phyloP scores from a whole-genome alignment of 495 filamentous ascomycete genomes.

The Neurospora sp. region DNA sequence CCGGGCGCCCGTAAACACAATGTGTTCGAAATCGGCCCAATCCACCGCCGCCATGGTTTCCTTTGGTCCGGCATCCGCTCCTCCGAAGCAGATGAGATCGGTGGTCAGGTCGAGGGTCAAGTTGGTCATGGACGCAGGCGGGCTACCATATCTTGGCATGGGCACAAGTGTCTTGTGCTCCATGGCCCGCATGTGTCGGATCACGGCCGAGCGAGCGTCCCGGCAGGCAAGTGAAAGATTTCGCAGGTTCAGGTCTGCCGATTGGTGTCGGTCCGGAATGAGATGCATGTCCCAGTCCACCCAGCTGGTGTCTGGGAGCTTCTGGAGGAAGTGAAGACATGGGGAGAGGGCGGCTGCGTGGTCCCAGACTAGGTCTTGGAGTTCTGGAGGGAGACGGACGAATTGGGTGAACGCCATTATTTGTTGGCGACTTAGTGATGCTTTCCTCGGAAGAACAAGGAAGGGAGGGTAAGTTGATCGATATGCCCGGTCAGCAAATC shows the following conservation, averaged over 20 bases:
- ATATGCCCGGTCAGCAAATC: not conserved
- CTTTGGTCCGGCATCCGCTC: not conserved
- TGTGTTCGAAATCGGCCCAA: slow-evolving; percentile 9
- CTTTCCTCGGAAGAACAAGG: slow-evolving; percentile 2
- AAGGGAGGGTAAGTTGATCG: not conserved
- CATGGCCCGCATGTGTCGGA: not conserved
- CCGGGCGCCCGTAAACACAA: slow-evolving; percentile 9
- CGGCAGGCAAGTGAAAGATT: slow-evolving; percentile 8
- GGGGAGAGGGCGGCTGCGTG: slow-evolving; percentile 10
- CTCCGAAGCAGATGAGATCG: slow-evolving; percentile 13
- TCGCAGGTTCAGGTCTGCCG: slow-evolving; percentile 17
- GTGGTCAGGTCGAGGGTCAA: slow-evolving; percentile 8
- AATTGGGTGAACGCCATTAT: slow-evolving; percentile 21
- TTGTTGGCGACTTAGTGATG: slow-evolving; percentile 14
- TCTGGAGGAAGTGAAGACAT: slow-evolving; percentile 20
- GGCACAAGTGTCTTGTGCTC: slow-evolving; percentile 7
- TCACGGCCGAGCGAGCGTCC: not conserved
- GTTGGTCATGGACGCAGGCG: not conserved
- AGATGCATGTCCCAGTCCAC: slow-evolving; percentile 12
- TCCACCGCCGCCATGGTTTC: slow-evolving; percentile 4
- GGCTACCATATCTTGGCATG: slow-evolving; percentile 8
- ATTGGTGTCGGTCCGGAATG: slow-evolving; percentile 25
- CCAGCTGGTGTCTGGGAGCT: slow-evolving; percentile 41
- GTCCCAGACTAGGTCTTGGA: slow-evolving; percentile 18
- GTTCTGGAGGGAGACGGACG: slow-evolving; percentile 11